Evolutionary conservation across 2,329 filamentous ascomycete species (phyloP), one percentile per base, ranked within the genome.

Genomic region (Fusarium heterosporum): DNA sequence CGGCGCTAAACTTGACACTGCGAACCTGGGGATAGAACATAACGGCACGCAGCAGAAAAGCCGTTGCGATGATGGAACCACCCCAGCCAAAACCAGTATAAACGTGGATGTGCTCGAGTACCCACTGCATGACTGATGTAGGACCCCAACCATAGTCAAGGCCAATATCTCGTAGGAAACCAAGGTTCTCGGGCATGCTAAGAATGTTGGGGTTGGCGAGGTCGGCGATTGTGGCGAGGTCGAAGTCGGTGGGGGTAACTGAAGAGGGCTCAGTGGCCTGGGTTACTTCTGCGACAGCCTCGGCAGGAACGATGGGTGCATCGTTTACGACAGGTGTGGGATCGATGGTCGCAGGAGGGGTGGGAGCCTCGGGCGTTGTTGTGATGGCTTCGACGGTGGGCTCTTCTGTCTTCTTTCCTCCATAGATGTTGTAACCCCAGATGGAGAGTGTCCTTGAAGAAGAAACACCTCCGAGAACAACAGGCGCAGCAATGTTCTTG

Each of bases 91-190:
- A 79, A 34, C 90, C 93, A 3, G 78, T 81, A 71, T 85, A 90
- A 63, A 97, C 83, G 79, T 99, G 93, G 39, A 96, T 76, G 75
- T 95, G 89, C 82, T 99, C 96, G 12, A 98, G 80, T 4, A 87
- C 22, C 84, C 85, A 94, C 79, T 97, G 85, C 77, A 96, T 88
- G 16, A 87, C 69, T 6, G 89, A 81, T 0, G 93, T 92, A 7
- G 92, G 87, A 16, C 95, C 95, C 82, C 83, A 94, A 75, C 95
- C 93, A 73, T 90, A 98, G 72, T 98, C 92, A 22, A 99, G 82
- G 5, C 96, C 96, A 12, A 98, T 83, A 8, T 88, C 85, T 70
- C 92, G 87, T 59, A 99, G 82, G 74, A 94, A 97, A 64, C 96
- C 96, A 59, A 97, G 87, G 49, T 88, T 83, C 73, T 95, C 91